Conservation (phyloP, 169 alveolate species). For the Plasmodium gallinaceum region DNA sequence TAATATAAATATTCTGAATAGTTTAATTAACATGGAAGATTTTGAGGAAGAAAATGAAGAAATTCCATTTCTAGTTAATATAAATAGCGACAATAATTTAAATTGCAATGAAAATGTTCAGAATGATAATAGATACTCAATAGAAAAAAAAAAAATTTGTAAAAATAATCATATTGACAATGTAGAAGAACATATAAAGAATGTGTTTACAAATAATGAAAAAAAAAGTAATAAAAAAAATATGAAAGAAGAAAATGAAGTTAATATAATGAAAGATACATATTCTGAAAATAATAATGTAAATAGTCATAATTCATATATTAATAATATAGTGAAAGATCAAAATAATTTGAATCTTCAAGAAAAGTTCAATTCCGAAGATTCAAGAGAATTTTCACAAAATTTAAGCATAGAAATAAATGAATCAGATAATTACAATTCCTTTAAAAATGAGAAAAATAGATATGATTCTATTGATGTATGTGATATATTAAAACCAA, state of each 20-base stretch:
- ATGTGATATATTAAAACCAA: slow-evolving; percentile 72
- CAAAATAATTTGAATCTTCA: background rate
- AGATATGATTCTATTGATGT: slow-evolving; percentile 18
- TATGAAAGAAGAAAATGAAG: background rate
- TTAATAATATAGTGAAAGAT: background rate
- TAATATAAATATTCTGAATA: slow-evolving; percentile 56
- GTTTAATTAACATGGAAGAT: slow-evolving; percentile 41
- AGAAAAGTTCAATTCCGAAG: background rate
- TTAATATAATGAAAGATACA: background rate
- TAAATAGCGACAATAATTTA: background rate
- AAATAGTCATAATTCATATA: background rate
- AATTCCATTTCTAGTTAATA: slow-evolving; percentile 63
- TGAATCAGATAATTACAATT: background rate
- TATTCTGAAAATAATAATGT: background rate
- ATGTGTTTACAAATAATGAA: background rate
- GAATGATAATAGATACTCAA: slow-evolving; percentile 1
- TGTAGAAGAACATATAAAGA: background rate
- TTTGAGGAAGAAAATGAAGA: slow-evolving; percentile 74
- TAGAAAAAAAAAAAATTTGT: background rate
- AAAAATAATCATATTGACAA: background rate
- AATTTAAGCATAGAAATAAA: background rate
- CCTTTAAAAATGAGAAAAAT: background rate
- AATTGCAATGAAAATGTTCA: background rate
- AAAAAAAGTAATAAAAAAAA: background rate
- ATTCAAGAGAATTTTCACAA: background rate